phyloP scores from a whole-genome alignment of 306 rosid species.

The Vigna trinervia region DNA sequence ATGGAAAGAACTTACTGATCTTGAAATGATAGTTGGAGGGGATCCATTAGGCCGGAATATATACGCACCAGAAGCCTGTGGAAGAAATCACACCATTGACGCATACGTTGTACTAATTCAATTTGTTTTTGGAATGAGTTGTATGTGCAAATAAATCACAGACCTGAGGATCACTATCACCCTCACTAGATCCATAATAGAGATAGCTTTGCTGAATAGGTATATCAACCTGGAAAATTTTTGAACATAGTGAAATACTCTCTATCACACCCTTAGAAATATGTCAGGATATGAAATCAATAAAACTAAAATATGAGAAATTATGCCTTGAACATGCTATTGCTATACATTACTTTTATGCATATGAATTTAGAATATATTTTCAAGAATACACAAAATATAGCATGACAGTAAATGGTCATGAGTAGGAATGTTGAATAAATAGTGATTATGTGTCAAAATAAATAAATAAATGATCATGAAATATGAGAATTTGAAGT shows the following conservation, averaged over 20 bases:
- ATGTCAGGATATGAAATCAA: constrained; percentile 30
- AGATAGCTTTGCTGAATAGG: constrained; percentile 89
- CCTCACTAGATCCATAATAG: constrained; percentile 70
- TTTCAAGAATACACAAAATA: background rate
- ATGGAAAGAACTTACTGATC: constrained; percentile 66
- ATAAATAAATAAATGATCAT: constrained; percentile 3
- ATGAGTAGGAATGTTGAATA: background rate
- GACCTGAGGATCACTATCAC: constrained; percentile 48
- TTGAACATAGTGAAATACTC: constrained; percentile 33
- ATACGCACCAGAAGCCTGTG: constrained; percentile 83
- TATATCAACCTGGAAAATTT: constrained; percentile 69
- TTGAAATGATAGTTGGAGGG: constrained; percentile 71
- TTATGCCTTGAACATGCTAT: constrained; percentile 4
- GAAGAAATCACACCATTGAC: constrained; percentile 36
- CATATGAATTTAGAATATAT: constrained; percentile 1
- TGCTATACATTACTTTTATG: background rate
- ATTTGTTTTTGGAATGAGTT: constrained; percentile 24
- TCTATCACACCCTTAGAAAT: constrained; percentile 23
- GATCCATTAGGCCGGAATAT: constrained; percentile 80
- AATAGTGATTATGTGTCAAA: no score
- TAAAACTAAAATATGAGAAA: constrained; percentile 29
- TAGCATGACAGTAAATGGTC: background rate
- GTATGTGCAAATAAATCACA: constrained; percentile 32
- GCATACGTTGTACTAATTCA: constrained; percentile 8
- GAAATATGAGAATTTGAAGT: constrained; percentile 11